Conservation (phyloP, 371 early-diverging fungal genomes). For the Mortierella sp. region DNA sequence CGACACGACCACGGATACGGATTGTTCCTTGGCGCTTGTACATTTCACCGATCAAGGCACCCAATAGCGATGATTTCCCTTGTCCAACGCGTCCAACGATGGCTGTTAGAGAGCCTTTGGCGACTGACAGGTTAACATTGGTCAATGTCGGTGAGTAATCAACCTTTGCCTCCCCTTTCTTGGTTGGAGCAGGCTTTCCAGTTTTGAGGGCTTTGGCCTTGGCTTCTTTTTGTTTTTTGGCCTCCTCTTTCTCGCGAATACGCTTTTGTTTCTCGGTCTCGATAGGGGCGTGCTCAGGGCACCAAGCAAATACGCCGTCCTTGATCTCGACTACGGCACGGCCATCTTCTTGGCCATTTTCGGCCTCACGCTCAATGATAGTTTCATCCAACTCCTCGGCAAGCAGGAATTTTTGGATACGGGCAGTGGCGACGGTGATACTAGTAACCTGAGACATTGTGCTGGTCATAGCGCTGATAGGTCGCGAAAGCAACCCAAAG, state of each 20-base stretch:
- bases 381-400: constrained; percentile 67
- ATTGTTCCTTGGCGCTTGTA: constrained; percentile 65
- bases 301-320: constrained; percentile 44
- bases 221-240: constrained; percentile 19
- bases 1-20: constrained; percentile 63
- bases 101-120: constrained; percentile 39
- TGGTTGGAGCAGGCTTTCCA: constrained; percentile 21
- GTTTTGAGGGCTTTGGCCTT: constrained; percentile 20
- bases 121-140: constrained; percentile 23
- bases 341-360: neutral
- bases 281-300: constrained; percentile 15
- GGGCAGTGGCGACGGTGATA: constrained; percentile 38
- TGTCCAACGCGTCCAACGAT: constrained; percentile 78
- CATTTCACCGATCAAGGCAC: constrained; percentile 80
- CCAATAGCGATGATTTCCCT: constrained; percentile 75
- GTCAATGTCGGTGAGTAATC: constrained; percentile 27
- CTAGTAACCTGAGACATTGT: constrained; percentile 28
- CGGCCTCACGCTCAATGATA: constrained; percentile 14
- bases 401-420: constrained; percentile 72
- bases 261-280: constrained; percentile 34
- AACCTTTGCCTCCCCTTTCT: constrained; percentile 9
- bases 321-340: constrained; percentile 25
- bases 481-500: constrained; percentile 32
- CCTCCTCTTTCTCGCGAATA: constrained; percentile 28
- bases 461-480: constrained; percentile 30